Conservation (phyloP, 345 rosid genomes). For the Aquilaria malaccensis region DNA sequence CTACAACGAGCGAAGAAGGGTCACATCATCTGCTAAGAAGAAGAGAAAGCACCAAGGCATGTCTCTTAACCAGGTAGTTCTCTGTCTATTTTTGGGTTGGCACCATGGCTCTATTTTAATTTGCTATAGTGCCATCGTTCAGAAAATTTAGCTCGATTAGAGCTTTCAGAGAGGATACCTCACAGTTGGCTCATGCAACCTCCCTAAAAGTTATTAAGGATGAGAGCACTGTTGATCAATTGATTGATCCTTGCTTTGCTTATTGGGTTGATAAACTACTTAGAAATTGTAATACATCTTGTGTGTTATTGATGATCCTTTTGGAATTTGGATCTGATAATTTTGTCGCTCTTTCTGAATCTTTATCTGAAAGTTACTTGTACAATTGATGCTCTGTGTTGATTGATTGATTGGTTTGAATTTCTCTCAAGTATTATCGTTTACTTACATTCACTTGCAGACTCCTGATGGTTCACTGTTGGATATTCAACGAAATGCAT, state of each 20-base stretch:
- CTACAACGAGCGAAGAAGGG: conserved; percentile 76
- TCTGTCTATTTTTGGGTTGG: conserved; percentile 9
- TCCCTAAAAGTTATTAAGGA: neutral
- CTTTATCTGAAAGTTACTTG: neutral
- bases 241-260: no score
- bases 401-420: neutral
- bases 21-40: conserved; percentile 94
- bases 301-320: neutral
- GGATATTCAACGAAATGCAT: conserved; percentile 81
- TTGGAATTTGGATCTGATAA: neutral
- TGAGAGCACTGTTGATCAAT: neutral
- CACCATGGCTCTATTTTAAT: neutral
- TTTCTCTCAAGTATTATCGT: conserved; percentile 9
- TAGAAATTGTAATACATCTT: neutral
- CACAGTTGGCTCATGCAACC: neutral
- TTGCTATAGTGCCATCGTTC: no score
- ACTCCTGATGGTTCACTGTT: conserved; percentile 90
- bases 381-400: neutral
- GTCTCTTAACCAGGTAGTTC: conserved; percentile 77
- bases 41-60: conserved; percentile 54
- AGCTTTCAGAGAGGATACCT: neutral
- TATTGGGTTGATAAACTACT: neutral
- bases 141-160: no score
- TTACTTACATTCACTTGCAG: conserved; percentile 35
- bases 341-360: neutral